Conservation (phyloP, 179 eudicot genomes). For the Actinidia arguta region DNA sequence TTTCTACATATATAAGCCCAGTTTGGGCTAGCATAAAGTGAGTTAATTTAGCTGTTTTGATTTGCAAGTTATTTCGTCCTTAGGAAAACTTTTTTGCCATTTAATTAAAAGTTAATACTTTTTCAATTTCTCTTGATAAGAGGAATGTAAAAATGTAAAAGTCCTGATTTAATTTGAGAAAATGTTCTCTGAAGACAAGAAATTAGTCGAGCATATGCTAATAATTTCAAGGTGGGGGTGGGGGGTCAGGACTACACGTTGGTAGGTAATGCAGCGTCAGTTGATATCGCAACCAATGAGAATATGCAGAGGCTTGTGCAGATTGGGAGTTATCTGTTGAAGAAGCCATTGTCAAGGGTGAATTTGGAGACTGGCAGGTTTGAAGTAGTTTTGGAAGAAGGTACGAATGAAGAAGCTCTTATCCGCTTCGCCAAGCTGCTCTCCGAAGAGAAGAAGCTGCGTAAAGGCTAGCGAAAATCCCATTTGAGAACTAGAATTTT, state of each 20-base stretch:
- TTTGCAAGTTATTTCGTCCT: no score
- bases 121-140: no score
- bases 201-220: background rate
- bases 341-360: conserved; percentile 46
- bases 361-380: conserved; percentile 54
- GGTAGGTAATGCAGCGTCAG: conserved; percentile 34
- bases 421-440: conserved; percentile 40
- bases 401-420: conserved; percentile 50
- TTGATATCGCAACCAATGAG: conserved; percentile 36
- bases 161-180: no score
- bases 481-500: background rate
- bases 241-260: conserved; percentile 35
- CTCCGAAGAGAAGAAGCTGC: conserved; percentile 37
- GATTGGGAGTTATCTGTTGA: conserved; percentile 39
- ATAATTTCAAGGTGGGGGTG: background rate
- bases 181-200: no score
- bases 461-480: background rate
- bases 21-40: no score
- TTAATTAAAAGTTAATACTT: background rate
- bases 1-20: background rate
- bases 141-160: no score
- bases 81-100: no score
- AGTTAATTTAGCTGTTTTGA: no score
- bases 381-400: conserved; percentile 39
- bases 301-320: conserved; percentile 42